phyloP scores from a whole-genome alignment of 2,329 filamentous ascomycete genomes.

The Cercospora nicotianae region DNA sequence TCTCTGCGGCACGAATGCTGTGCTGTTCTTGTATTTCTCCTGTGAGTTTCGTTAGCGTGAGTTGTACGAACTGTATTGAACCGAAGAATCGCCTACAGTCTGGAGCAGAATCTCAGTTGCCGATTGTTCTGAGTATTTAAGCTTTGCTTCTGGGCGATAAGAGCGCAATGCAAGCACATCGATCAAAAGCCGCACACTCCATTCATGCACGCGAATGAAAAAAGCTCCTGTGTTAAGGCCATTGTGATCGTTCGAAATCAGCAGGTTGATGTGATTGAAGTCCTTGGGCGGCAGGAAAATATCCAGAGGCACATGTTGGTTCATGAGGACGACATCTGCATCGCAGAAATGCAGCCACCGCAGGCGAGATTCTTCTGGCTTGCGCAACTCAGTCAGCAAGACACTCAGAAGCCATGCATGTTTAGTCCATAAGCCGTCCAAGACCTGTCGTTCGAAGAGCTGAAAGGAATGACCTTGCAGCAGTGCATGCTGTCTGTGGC shows the following conservation, averaged over 20 bases:
- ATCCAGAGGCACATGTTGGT: constrained; percentile 35
- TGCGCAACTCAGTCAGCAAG: not conserved
- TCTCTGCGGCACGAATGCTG: constrained; percentile 18
- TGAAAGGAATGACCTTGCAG: not conserved
- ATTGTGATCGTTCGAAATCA: constrained; percentile 33
- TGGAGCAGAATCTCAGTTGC: constrained; percentile 2
- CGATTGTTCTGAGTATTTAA: constrained; percentile 12
- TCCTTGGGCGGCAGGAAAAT: constrained; percentile 37
- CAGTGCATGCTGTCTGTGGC: not conserved
- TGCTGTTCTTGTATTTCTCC: constrained; percentile 6
- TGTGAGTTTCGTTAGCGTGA: not conserved
- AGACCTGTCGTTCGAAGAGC: not conserved
- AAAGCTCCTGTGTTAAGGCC: constrained; percentile 37
- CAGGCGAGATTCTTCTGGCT: not conserved
- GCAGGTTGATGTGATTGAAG: constrained; percentile 29
- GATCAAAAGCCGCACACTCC: constrained; percentile 7
- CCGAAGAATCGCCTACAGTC: not conserved
- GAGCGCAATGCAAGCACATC: constrained; percentile 10
- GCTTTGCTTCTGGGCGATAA: not conserved
- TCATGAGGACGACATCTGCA: constrained; percentile 35
- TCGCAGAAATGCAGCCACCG: constrained; percentile 28
- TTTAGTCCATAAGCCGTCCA: not conserved
- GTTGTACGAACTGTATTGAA: not conserved
- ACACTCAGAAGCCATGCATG: not conserved
- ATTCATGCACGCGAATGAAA: constrained; percentile 34